Evolutionary conservation across 768 basidiomycete genomes (phyloP).

Genomic region (Mycena rosella): DNA sequence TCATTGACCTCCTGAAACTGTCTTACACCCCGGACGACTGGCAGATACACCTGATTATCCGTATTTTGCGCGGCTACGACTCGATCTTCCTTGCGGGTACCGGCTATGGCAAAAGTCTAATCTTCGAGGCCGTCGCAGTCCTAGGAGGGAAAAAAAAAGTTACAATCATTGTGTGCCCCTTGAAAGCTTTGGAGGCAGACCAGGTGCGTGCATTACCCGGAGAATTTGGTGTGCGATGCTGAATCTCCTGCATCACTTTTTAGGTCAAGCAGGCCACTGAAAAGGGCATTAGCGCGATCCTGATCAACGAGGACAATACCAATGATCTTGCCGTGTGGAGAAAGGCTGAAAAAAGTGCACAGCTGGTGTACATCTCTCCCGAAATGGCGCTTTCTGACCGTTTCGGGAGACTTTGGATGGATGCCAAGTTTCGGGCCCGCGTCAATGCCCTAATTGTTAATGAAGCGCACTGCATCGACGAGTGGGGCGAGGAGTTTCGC

Average conservation of each 20-base stretch:
- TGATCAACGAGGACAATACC: conserved; percentile 26
- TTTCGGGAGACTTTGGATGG: conserved; percentile 46
- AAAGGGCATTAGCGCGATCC: conserved; percentile 13
- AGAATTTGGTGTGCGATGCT: not conserved
- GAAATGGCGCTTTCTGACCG: conserved; percentile 42
- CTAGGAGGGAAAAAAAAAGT: not conserved
- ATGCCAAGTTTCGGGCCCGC: conserved; percentile 41
- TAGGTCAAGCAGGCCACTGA: conserved; percentile 21
- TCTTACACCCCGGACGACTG: conserved; percentile 23
- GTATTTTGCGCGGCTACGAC: not conserved
- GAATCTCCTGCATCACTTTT: not conserved
- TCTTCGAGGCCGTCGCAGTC: not conserved
- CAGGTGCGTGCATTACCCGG: conserved; percentile 37
- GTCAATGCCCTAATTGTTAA: conserved; percentile 46
- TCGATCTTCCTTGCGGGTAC: not conserved
- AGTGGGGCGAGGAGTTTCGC: conserved; percentile 49
- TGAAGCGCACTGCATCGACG: conserved; percentile 50
- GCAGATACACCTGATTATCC: conserved; percentile 1
- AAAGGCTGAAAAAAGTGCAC: conserved; percentile 5
- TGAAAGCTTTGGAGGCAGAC: conserved; percentile 47
- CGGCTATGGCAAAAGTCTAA: not conserved
- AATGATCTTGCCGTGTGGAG: conserved; percentile 8
- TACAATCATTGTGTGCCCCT: conserved; percentile 42
- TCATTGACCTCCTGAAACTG: not conserved
- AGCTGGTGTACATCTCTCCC: conserved; percentile 13